Evolutionary conservation across 441 rosid genomes (phyloP).

Genomic region (Gossypium schwendimanii): DNA sequence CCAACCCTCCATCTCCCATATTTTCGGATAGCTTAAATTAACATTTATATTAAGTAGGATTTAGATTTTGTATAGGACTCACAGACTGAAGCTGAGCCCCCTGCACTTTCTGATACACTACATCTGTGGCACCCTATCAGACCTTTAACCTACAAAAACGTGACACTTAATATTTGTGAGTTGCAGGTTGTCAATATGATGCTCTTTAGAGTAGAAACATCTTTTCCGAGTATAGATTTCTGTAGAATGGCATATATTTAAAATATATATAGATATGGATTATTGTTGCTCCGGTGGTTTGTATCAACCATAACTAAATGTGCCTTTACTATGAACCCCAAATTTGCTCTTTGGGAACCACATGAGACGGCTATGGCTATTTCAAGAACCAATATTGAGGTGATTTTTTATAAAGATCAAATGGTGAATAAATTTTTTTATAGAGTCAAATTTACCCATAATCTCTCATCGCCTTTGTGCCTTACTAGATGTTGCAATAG

Average conservation of each 20-base stretch:
- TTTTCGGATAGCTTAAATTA: conserved; percentile 13
- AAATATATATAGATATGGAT: background rate
- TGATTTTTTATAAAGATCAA: too few species aligned
- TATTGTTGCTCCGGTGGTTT: background rate
- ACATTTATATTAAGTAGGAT: conserved; percentile 20
- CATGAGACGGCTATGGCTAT: too few species aligned
- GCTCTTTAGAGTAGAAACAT: background rate
- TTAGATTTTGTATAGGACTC: conserved; percentile 44
- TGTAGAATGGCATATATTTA: background rate
- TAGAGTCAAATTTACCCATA: too few species aligned
- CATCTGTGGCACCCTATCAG: too few species aligned
- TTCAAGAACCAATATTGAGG: too few species aligned
- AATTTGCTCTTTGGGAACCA: too few species aligned
- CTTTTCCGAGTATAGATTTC: background rate
- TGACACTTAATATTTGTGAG: background rate
- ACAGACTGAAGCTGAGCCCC: conserved; percentile 10
- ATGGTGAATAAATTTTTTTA: too few species aligned
- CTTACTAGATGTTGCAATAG: too few species aligned
- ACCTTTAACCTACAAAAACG: background rate
- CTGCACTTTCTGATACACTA: background rate
- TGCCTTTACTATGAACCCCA: too few species aligned
- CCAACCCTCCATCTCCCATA: background rate
- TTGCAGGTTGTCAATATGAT: conserved; percentile 1
- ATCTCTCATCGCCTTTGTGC: too few species aligned
- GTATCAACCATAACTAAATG: background rate